Evolutionary conservation across 805 yeast species (phyloP).

Genomic region (Myxozyma kluyveri): DNA sequence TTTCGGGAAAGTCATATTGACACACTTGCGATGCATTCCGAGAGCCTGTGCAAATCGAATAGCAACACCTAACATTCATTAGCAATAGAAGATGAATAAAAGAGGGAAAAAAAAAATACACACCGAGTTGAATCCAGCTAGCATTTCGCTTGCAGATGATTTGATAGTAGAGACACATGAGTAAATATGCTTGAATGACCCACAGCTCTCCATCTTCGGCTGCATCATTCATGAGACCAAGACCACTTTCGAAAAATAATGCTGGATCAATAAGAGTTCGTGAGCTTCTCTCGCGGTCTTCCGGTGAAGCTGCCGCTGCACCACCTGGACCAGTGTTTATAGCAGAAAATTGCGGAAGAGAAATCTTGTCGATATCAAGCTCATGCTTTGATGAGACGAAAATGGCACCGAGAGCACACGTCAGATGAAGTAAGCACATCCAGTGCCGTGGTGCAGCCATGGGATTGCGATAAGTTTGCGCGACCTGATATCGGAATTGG

Average conservation of each 20-base stretch:
- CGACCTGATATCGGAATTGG: constrained; percentile 36
- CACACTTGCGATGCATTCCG: constrained; percentile 41
- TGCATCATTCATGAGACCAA: constrained; percentile 37
- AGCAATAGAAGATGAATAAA: background rate
- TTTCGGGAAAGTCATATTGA: constrained; percentile 32
- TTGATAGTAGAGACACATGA: constrained; percentile 45
- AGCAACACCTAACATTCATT: constrained; percentile 33
- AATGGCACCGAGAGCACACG: constrained; percentile 45
- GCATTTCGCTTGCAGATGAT: constrained; percentile 42
- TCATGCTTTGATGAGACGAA: constrained; percentile 39
- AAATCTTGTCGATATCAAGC: constrained; percentile 33
- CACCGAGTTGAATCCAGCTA: constrained; percentile 48
- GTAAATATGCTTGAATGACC: constrained; percentile 44
- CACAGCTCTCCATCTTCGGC: constrained; percentile 45
- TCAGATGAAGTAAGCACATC: constrained; percentile 42
- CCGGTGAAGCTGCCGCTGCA: background rate
- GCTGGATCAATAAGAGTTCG: constrained; percentile 32
- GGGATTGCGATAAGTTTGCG: constrained; percentile 39
- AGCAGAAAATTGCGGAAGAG: constrained; percentile 17
- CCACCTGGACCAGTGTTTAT: background rate
- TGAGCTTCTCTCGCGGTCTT: constrained; percentile 1
- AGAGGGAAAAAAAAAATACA: background rate
- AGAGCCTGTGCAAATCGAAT: constrained; percentile 48
- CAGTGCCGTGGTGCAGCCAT: constrained; percentile 34
- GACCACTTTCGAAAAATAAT: constrained; percentile 41